Evolutionary conservation across 2,329 filamentous ascomycete species (phyloP).

Genomic region (Pseudovirgaria hyperparasitica): DNA sequence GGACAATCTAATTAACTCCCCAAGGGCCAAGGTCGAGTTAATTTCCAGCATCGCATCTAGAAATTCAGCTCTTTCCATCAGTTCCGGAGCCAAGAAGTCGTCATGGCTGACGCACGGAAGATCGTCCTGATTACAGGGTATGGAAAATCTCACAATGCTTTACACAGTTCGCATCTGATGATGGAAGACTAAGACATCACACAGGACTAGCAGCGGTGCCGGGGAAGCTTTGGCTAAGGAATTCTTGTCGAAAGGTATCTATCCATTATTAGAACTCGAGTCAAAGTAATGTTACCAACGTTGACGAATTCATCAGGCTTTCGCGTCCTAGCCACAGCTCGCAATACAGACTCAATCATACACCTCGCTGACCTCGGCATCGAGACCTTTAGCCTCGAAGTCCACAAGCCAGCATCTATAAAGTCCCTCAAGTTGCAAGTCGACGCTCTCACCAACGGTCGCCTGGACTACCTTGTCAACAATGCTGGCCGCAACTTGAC

Average conservation of each 20-base stretch:
- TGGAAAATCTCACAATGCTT: constrained; percentile 4
- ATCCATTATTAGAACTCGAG: not conserved
- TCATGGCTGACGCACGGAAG: constrained; percentile 6
- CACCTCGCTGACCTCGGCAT: constrained; percentile 38
- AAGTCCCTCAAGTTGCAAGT: constrained; percentile 34
- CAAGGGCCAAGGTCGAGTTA: too few species aligned
- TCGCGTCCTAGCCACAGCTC: constrained; percentile 46
- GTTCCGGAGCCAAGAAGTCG: too few species aligned
- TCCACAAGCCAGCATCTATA: constrained; percentile 38
- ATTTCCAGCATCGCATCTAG: too few species aligned
- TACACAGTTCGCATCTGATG: constrained; percentile 1
- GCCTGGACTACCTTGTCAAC: constrained; percentile 45
- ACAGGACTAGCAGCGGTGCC: constrained; percentile 33
- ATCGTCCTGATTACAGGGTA: constrained; percentile 27
- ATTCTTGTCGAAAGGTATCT: constrained; percentile 34
- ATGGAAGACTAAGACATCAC: not conserved
- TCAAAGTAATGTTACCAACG: not conserved
- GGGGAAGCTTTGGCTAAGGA: constrained; percentile 45
- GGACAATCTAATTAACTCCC: too few species aligned
- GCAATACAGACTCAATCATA: constrained; percentile 35
- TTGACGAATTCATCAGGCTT: constrained; percentile 24
- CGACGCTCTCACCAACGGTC: constrained; percentile 31
- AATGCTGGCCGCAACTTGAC: constrained; percentile 47
- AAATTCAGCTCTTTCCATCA: too few species aligned
- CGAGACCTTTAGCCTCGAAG: constrained; percentile 42